Base-by-base conservation (phyloP, 768 basidiomycete species). In the Mycena vitilis region DNA sequence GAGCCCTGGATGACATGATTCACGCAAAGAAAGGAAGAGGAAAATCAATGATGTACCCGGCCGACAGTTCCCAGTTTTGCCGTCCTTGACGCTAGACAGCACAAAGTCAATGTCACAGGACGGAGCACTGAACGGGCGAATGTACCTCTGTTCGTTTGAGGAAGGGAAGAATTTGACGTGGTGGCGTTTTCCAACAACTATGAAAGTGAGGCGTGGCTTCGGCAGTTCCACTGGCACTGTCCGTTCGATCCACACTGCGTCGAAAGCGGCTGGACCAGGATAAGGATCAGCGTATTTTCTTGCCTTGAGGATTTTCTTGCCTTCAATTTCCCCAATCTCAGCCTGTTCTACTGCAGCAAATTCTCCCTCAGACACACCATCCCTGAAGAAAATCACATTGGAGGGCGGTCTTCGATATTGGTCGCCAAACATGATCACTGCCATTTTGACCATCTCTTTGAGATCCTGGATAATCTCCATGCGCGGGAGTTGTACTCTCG, bases 151-250 rank as follows among this genome's bases (percentile, higher is more conserved):
- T 4, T 58, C 49, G 15, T 10, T 23, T n/a, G n/a, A n/a, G 2
- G 22, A 8, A 1, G 87, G 86, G 78, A 88, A 88, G 76, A 88
- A 88, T 2, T 84, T 77, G n/a, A 86, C 77, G 30, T 88, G 87
- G 65, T 88, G 88, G n/a, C 86, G 77, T 68, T 88, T 88, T 2
- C 84, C 85, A 18, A 88, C 87, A 13, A 87, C 81, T 7, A 88
- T 78, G 70, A 80, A 86, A 0, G 83, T 81, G 1, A 88, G 37
- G 0, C 73, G 75, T 0, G 86, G 84, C 66, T 76, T 79, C 0
- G 63, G 22, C 1, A 6, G n/a, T 5, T 71, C 9, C 0, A 68
- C 52, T 38, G n/a, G n/a, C n/a, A n/a, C 65, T 69, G 16, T 22
- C n/a, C n/a, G 38, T 8, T 53, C 16, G 0, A 23, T 25, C 71